These are phyloP conservation scores for Podaxis carcinomalis DNA, from an alignment of 768 basidiomycete species.

Conservation along the genomic window DNA sequence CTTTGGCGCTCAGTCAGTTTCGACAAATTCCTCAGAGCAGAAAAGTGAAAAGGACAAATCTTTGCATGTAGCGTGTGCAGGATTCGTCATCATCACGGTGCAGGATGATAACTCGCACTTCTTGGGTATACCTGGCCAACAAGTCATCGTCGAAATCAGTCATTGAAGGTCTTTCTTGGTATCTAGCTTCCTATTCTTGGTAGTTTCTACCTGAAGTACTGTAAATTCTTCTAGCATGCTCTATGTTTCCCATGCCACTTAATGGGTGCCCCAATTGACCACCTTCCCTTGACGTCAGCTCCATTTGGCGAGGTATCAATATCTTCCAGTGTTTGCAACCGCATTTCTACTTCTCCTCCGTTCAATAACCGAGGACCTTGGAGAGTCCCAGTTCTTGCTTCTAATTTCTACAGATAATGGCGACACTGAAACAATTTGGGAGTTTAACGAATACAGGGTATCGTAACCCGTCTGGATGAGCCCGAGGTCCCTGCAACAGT, in stretches of 20 bases:
- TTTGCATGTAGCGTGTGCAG: conserved; percentile 14
- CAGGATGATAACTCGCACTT: conserved; percentile 23
- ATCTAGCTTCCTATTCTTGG: neutral
- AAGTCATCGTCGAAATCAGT: conserved; percentile 16
- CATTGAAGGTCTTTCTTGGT: neutral
- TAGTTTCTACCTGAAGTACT: neutral
- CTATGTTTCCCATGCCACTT: neutral
- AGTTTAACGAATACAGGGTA: too few species aligned
- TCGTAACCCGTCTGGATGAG: too few species aligned
- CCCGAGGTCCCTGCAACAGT: too few species aligned
- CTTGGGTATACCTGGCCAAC: conserved; percentile 23
- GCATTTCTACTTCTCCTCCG: neutral
- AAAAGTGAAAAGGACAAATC: neutral
- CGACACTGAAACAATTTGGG: neutral
- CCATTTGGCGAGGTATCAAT: neutral
- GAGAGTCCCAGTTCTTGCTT: neutral
- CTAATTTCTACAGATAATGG: neutral
- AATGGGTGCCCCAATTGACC: neutral
- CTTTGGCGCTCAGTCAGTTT: neutral
- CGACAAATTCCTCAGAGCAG: neutral
- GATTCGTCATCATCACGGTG: conserved; percentile 19
- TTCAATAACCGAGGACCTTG: neutral
- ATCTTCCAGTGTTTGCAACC: neutral
- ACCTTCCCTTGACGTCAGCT: neutral
- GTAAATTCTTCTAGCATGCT: neutral